Base-by-base conservation (phyloP, 129 eudicot species). In the Solidago caesia region DNA sequence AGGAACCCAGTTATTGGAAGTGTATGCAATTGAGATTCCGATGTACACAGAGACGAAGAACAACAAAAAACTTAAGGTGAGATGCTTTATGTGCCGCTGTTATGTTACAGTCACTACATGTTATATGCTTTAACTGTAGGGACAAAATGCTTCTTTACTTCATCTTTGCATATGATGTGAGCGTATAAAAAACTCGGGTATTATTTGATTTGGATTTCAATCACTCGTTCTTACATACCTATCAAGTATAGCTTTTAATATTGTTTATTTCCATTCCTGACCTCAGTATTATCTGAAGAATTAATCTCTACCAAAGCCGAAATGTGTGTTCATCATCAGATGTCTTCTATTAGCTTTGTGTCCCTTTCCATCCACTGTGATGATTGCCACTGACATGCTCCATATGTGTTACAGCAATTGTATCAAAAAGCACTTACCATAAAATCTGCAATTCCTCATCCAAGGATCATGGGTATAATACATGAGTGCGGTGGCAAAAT, bases 401-500 rank as follows among this genome's bases (percentile, higher is more conserved):
- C 21, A 21, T 21, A 21, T 65, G 21, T 21, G 64, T 80, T 67
- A 64, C 89, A 95, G 99, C 94, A 95, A 89, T 79, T 95, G 21
- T 95, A 95, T 77, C 97, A 83, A 76, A 95, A 89, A 73, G 99
- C 99, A 69, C 82, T 95, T 14, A 79, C 97, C 43, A 85, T 95
- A 51, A 95, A 95, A 74, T 95, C 99, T 77, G 99, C 99, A 48
- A 95, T 95, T 60, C 97, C 99, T 12, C 99, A 95, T 80, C 99
- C 99, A 13, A 91, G 99, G 80, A 91, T 95, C 67, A 95, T 95
- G 97, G 99, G 97, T 27, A 95, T 95, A 62, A 91, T 95, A 76
- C 99, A 87, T 52, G 99, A 95, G 76, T 95, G 97, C 79, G 99
- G 99, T 42, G 99, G 99, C 46, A 95, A 95, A 78, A 95, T 95